Evolutionary conservation across 2,329 filamentous ascomycete genomes (phyloP).

Genomic region (Didymella keratinophila): DNA sequence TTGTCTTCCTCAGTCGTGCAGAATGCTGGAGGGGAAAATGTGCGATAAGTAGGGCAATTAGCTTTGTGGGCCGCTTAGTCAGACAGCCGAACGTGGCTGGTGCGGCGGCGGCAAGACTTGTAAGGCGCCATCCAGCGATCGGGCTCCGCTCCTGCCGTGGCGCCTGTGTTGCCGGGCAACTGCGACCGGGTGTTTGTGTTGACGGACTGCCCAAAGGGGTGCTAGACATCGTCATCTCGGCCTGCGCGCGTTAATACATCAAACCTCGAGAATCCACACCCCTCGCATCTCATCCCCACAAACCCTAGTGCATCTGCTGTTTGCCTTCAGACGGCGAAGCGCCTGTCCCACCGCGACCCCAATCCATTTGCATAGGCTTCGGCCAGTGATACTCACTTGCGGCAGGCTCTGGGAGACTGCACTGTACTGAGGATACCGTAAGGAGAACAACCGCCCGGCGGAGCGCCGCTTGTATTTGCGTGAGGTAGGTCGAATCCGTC

Average conservation of each 20-base stretch:
- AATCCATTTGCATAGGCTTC: slow-evolving; percentile 37
- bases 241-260: slow-evolving; percentile 32
- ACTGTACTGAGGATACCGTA: slow-evolving; percentile 56
- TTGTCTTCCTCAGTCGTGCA: slow-evolving; percentile 68
- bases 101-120: slow-evolving; percentile 15
- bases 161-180: slow-evolving; percentile 42
- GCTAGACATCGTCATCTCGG: slow-evolving; percentile 40
- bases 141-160: slow-evolving; percentile 12
- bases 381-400: slow-evolving; percentile 48
- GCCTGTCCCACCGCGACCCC: slow-evolving; percentile 16
- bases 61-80: slow-evolving; percentile 36
- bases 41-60: slow-evolving; percentile 21
- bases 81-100: slow-evolving; percentile 22
- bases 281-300: slow-evolving; percentile 34
- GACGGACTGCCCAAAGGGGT: slow-evolving; percentile 33
- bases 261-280: slow-evolving; percentile 32
- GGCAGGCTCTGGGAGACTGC: slow-evolving; percentile 50
- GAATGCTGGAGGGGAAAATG: slow-evolving; percentile 36
- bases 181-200: slow-evolving; percentile 33
- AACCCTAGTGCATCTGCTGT: slow-evolving; percentile 31
- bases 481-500: slow-evolving; percentile 65
- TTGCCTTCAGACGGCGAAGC: slow-evolving; percentile 19
- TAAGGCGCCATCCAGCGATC: slow-evolving; percentile 10
- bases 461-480: slow-evolving; percentile 80
- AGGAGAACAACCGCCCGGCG: slow-evolving; percentile 70